Percentiles rank a stretch among this genome's conserved stretches.
These are phyloP conservation scores for Pichia paraexigua DNA, from an alignment of 805 yeast genomes.

Conservation along the genomic window DNA sequence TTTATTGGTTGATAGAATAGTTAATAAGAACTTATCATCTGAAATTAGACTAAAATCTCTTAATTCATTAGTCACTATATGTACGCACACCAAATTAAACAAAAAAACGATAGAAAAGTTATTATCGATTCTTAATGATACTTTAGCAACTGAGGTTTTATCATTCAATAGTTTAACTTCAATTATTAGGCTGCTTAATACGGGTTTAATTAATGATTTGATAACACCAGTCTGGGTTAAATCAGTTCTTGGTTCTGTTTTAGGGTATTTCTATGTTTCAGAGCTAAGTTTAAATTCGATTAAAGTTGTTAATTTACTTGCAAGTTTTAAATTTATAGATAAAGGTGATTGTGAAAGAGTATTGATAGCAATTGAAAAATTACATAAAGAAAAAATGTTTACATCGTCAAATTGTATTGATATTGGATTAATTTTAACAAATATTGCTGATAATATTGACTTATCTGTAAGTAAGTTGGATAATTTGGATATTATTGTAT, in stretches of 20 bases:
- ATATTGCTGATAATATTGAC: constrained; percentile 4
- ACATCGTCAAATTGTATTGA: constrained; percentile 7
- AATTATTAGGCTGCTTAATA: constrained; percentile 14
- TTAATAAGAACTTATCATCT: constrained; percentile 25
- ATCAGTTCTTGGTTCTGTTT: constrained; percentile 10
- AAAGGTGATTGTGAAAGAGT: constrained; percentile 5
- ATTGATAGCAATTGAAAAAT: constrained; percentile 4
- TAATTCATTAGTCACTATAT: constrained; percentile 14
- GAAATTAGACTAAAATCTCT: constrained; percentile 28
- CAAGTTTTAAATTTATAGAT: constrained; percentile 6
- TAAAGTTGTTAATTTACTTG: constrained; percentile 12
- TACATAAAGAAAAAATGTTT: constrained; percentile 10
- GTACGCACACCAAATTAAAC: constrained; percentile 11
- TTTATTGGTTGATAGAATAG: constrained; percentile 18
- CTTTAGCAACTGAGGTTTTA: constrained; percentile 24
- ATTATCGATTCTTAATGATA: constrained; percentile 17
- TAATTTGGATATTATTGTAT: constrained; percentile 8
- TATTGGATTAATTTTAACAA: constrained; percentile 11
- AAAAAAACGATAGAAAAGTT: constrained; percentile 1
- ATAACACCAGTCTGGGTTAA: constrained; percentile 15
- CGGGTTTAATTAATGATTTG: constrained; percentile 1
- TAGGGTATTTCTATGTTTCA: constrained; percentile 15
- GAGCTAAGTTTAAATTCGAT: constrained; percentile 18
- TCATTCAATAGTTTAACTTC: constrained; percentile 18
- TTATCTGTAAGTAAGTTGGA: constrained; percentile 3